A percentile compares a stretch with the other conserved stretches of the same genome.
These are phyloP conservation scores for Aspergillus ostianus DNA, from an alignment of 495 filamentous ascomycete genomes.

Conservation along the genomic window DNA sequence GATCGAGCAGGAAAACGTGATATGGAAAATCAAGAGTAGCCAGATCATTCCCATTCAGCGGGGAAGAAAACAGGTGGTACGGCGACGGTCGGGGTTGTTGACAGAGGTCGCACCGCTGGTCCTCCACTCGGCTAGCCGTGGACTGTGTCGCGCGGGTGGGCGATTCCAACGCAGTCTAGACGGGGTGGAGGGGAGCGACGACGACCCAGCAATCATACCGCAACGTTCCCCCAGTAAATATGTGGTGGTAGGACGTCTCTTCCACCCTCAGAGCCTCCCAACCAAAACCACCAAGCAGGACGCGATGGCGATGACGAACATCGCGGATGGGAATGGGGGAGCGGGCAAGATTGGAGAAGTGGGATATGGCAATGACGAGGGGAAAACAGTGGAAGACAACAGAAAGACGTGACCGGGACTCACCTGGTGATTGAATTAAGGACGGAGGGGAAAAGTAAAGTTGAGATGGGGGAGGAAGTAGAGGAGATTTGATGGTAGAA, in stretches of 20 bases:
- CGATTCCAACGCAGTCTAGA: constrained; percentile 20
- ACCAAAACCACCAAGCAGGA: neutral
- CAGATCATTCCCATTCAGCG: constrained; percentile 22
- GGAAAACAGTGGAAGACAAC: constrained; percentile 9
- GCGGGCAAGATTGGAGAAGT: constrained; percentile 11
- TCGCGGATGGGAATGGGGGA: constrained; percentile 8
- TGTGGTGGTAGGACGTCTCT: neutral
- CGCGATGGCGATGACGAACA: constrained; percentile 4
- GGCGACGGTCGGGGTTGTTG: constrained; percentile 14
- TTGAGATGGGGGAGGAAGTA: constrained; percentile 3
- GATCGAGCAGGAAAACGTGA: constrained; percentile 16
- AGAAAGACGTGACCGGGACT: constrained; percentile 5
- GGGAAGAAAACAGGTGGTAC: neutral
- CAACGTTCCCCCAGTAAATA: constrained; percentile 5
- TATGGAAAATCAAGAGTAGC: constrained; percentile 18
- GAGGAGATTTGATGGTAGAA: constrained; percentile 2
- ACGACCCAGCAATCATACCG: constrained; percentile 12
- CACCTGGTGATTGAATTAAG: constrained; percentile 7
- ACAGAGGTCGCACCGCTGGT: constrained; percentile 11
- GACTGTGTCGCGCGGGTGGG: constrained; percentile 17
- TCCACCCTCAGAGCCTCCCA: constrained; percentile 4
- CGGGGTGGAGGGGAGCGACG: constrained; percentile 13
- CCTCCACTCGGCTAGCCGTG: constrained; percentile 20
- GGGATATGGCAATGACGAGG: constrained; percentile 18
- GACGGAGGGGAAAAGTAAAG: neutral